A percentile compares a stretch with the other conserved stretches of the same genome.
Evolutionary conservation across 1,139 yeast species (phyloP).

Genomic region (Debaryomyces sp.): DNA sequence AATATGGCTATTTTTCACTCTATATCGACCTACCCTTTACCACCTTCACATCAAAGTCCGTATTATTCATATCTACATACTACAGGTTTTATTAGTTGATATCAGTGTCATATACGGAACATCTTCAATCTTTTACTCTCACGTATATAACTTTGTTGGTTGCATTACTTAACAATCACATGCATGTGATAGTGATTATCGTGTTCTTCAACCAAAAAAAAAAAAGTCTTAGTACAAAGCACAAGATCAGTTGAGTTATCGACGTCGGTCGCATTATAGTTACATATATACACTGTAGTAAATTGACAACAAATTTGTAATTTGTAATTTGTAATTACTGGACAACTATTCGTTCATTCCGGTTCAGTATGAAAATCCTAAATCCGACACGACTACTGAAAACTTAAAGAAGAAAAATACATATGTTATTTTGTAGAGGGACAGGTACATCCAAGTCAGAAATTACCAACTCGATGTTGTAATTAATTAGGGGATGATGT

Average conservation of each 20-base stretch:
- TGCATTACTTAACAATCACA: not conserved
- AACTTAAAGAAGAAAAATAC: not conserved
- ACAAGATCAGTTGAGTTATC: not conserved
- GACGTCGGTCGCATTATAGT: not conserved
- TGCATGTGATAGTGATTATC: not conserved
- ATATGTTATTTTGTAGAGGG: too few relatives aligned
- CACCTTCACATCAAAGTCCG: not conserved
- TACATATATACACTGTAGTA: not conserved
- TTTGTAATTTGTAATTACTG: not conserved
- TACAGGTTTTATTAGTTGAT: not conserved
- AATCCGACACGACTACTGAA: not conserved
- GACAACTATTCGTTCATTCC: not conserved
- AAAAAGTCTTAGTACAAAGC: not conserved
- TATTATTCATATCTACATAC: not conserved
- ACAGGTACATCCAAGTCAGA: too few relatives aligned
- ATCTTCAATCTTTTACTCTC: not conserved
- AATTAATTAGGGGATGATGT: not conserved
- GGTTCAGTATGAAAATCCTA: not conserved
- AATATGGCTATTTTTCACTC: not conserved
- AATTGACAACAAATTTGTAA: too few relatives aligned
- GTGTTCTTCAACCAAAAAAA: not conserved
- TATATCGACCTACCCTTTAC: not conserved
- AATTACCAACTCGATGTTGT: not conserved
- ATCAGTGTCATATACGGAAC: not conserved
- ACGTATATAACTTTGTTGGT: not conserved